Base-by-base conservation (phyloP, 2,329 filamentous ascomycete species). In the Ambrosiella xylebori region DNA sequence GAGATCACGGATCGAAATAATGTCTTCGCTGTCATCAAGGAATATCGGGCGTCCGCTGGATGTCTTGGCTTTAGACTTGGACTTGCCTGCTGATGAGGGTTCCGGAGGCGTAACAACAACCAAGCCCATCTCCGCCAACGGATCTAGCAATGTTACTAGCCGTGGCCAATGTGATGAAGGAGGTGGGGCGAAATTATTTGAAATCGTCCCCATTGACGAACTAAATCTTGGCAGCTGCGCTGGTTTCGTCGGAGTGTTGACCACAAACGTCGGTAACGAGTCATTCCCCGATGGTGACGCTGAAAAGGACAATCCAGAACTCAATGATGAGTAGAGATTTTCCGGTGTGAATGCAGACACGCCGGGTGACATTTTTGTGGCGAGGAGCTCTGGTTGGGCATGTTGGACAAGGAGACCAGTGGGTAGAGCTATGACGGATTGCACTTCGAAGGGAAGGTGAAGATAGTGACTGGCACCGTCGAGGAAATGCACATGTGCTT, bases 401-500 rank as follows among this genome's bases (percentile, higher is more conserved):
- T 90, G 79, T 69, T 97, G 91, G 59, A 98, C 80, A 17, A 98
- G 78, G 54, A 97, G 77, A 35, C 93, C 93, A 38, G 81, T 76
- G 5, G 89, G 86, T 11, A 87, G 86, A 40, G 91, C 82, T 68
- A 90, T 88, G 37, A 87, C 89, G 57, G 81, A 81, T 66, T 95
- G 88, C 47, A 96, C 86, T 70, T 97, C 90, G 66, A 98, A 98
- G 1, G 91, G 91, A 66, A 98, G 81, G 68, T 95, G 88, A 53
- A 97, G 78, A 60, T 95, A 81, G 76, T 98, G 87, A 66, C 81
- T 93, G 39, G 88, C 84, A 17, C 91, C 91, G 1, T 86, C 81
- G 41, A 97, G 78, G 67, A 94, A 96, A 74, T 90, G 94, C 63
- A 98, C 81, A 67, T 97, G 91, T 19, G 88, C 89, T 67, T 97